These are phyloP conservation scores for Penicillium sp. DNA, from an alignment of 2,329 filamentous ascomycete species.

Conservation along the genomic window DNA sequence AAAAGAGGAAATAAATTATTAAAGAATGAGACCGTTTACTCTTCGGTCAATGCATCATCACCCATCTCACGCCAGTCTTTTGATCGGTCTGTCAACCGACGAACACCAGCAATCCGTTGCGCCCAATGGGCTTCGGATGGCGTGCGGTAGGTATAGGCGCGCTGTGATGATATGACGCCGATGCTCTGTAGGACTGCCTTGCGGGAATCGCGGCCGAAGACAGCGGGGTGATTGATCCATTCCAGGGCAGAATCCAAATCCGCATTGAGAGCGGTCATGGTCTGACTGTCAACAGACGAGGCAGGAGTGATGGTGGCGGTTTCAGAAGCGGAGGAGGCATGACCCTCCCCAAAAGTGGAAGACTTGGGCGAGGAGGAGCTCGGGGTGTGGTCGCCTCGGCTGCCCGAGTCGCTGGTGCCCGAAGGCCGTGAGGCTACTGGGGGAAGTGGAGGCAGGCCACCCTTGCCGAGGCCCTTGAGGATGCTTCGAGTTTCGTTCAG, in stretches of 20 bases:
- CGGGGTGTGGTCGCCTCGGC: slow-evolving; percentile 38
- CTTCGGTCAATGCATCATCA: slow-evolving; percentile 67
- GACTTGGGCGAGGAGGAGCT: slow-evolving; percentile 41
- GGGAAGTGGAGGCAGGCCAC: slow-evolving; percentile 85
- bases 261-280: slow-evolving; percentile 82
- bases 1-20: neutral
- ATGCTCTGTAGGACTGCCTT: slow-evolving; percentile 97
- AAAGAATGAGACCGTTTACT: slow-evolving; percentile 31
- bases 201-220: slow-evolving; percentile 89
- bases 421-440: slow-evolving; percentile 48
- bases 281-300: slow-evolving; percentile 78
- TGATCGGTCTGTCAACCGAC: slow-evolving; percentile 76
- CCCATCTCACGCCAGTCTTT: slow-evolving; percentile 89
- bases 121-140: slow-evolving; percentile 90
- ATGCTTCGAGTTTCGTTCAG: slow-evolving; percentile 93
- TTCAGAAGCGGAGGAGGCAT: slow-evolving; percentile 37
- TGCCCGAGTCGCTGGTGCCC: slow-evolving; percentile 44
- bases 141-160: slow-evolving; percentile 90
- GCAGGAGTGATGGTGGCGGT: slow-evolving; percentile 54
- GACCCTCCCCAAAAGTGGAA: slow-evolving; percentile 34
- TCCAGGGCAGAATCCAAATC: slow-evolving; percentile 89
- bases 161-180: slow-evolving; percentile 91
- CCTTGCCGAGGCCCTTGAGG: slow-evolving; percentile 92
- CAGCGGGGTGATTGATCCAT: slow-evolving; percentile 96
- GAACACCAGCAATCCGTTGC: slow-evolving; percentile 75